Evolutionary conservation across 2,329 filamentous ascomycete genomes (phyloP).

Genomic region (Pestalotiopsis sp.): DNA sequence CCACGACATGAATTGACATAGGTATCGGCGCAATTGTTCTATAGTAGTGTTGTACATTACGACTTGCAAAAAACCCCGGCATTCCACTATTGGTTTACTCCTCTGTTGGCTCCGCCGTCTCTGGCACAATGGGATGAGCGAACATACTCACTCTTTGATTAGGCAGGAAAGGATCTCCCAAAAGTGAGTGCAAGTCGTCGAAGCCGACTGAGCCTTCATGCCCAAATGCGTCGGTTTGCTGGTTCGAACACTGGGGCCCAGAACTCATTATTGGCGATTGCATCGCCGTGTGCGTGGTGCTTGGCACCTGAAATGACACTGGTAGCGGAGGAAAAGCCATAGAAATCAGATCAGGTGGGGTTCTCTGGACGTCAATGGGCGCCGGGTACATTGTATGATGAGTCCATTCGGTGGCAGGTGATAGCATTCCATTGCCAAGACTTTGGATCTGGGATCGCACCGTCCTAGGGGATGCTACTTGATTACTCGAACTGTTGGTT

Average conservation of each 20-base stretch:
- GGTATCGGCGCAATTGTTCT: too few relatives aligned
- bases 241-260: neutral
- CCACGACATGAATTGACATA: too few relatives aligned
- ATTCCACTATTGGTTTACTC: neutral
- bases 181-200: constrained; percentile 15
- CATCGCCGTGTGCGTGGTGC: constrained; percentile 6
- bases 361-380: neutral
- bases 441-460: neutral
- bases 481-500: neutral
- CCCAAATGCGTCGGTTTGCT: neutral
- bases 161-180: constrained; percentile 17
- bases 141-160: constrained; percentile 20
- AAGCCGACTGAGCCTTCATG: neutral
- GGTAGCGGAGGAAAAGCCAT: constrained; percentile 21
- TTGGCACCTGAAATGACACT: constrained; percentile 15
- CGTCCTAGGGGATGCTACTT: neutral
- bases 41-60: too few relatives aligned
- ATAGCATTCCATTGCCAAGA: neutral
- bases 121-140: constrained; percentile 7
- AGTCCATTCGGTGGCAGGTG: neutral
- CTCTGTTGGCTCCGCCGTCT: constrained; percentile 17
- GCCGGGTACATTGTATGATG: too few relatives aligned
- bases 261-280: constrained; percentile 3
- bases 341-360: constrained; percentile 18
- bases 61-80: too few relatives aligned